phyloP scores from a whole-genome alignment of 2,329 filamentous ascomycete genomes.

The Tolypocladium capitatum region DNA sequence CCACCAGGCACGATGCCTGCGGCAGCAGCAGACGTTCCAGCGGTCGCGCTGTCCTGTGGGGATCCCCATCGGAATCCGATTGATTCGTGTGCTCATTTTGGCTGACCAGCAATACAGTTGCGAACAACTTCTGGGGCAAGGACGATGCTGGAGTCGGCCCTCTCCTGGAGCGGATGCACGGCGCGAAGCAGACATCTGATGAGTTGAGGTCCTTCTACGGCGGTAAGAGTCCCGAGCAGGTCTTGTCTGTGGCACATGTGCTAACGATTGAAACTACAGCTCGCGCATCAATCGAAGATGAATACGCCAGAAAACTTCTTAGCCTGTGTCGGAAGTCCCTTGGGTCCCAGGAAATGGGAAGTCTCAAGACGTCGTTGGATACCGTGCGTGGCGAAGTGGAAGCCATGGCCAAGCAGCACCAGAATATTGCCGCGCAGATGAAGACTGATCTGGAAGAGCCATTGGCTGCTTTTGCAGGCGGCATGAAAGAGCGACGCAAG shows the following conservation, averaged over 20 bases:
- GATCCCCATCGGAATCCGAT: neutral
- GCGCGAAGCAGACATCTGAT: conserved; percentile 87
- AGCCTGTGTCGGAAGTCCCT: conserved; percentile 77
- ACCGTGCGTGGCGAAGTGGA: conserved; percentile 81
- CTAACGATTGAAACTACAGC: conserved; percentile 31
- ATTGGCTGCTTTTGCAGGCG: conserved; percentile 77
- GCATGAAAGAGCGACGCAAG: conserved; percentile 92
- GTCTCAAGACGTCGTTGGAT: conserved; percentile 72
- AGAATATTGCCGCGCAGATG: conserved; percentile 84
- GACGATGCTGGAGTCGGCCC: conserved; percentile 92
- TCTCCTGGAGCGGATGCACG: conserved; percentile 85
- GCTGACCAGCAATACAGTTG: conserved; percentile 43
- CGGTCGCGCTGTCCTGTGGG: conserved; percentile 56
- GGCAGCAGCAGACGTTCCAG: conserved; percentile 46
- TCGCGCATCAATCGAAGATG: conserved; percentile 88
- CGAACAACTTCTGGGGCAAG: conserved; percentile 99
- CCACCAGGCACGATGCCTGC: conserved; percentile 39
- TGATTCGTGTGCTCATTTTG: neutral
- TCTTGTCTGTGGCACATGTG: neutral
- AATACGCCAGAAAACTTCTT: conserved; percentile 82
- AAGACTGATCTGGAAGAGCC: conserved; percentile 93
- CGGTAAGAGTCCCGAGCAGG: conserved; percentile 33
- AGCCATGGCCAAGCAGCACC: conserved; percentile 85
- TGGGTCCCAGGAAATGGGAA: conserved; percentile 76
- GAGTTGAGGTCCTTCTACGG: conserved; percentile 87